Evolutionary conservation across 108 stramenopile genomes (phyloP).

Genomic region (Craspedostauros australis): DNA sequence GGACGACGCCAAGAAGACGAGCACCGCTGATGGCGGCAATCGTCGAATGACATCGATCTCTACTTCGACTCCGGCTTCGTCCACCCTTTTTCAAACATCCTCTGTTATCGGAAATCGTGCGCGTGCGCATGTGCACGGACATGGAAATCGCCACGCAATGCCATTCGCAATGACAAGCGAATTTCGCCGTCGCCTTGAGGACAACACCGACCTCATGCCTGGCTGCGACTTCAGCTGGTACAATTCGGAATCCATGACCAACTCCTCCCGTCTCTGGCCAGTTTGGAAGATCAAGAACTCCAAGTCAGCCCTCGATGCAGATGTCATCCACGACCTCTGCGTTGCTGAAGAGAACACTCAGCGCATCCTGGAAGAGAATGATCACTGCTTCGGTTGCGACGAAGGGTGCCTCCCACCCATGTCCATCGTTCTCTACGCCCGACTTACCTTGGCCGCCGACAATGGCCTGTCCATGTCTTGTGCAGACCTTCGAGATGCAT

Average conservation of each 20-base stretch:
- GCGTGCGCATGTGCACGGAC: too few relatives aligned
- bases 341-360: conserved; percentile 35
- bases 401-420: conserved; percentile 34
- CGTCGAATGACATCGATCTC: not conserved
- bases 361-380: conserved; percentile 18
- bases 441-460: conserved; percentile 19
- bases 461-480: conserved; percentile 29
- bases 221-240: conserved; percentile 31
- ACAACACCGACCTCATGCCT: not conserved
- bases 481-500: conserved; percentile 19
- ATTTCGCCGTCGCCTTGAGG: conserved; percentile 3
- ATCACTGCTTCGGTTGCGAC: conserved; percentile 29
- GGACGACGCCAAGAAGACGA: too few relatives aligned
- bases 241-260: not conserved
- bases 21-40: not conserved
- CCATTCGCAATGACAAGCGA: too few relatives aligned
- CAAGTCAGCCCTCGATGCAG: conserved; percentile 9
- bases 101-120: too few relatives aligned
- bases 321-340: conserved; percentile 23
- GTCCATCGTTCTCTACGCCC: conserved; percentile 33
- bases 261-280: conserved; percentile 28
- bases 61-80: not conserved
- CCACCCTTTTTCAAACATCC: too few relatives aligned
- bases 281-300: conserved; percentile 13
- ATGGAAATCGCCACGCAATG: too few relatives aligned